These are phyloP conservation scores for Talaromyces liani DNA, from an alignment of 495 filamentous ascomycete genomes.

Conservation along the genomic window DNA sequence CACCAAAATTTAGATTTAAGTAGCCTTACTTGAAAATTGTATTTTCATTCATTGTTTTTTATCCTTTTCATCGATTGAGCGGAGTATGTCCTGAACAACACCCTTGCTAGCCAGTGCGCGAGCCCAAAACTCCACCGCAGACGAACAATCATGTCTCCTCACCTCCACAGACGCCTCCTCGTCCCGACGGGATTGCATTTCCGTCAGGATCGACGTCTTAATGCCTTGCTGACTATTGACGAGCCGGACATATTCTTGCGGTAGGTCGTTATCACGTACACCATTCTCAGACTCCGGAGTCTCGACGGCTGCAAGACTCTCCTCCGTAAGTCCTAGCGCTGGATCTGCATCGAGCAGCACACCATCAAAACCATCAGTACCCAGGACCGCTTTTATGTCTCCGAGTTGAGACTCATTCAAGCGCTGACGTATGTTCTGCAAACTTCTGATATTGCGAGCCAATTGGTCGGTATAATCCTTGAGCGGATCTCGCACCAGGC, in stretches of 20 bases:
- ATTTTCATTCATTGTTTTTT: no score
- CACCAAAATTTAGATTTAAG: neutral
- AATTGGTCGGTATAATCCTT: conserved; percentile 30
- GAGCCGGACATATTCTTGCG: conserved; percentile 21
- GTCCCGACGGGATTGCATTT: conserved; percentile 28
- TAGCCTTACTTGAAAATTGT: neutral
- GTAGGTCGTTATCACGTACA: conserved; percentile 20
- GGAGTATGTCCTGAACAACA: conserved; percentile 22
- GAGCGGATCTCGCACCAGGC: conserved; percentile 47
- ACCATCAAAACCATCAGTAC: neutral
- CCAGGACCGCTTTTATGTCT: neutral
- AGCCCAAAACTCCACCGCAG: conserved; percentile 37
- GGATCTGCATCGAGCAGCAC: conserved; percentile 26
- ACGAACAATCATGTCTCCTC: conserved; percentile 40
- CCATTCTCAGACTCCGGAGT: conserved; percentile 15
- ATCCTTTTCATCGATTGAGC: no score
- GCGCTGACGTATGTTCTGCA: conserved; percentile 27
- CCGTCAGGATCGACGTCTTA: conserved; percentile 33
- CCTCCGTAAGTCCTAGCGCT: conserved; percentile 26
- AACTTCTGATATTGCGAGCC: conserved; percentile 36
- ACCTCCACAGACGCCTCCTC: conserved; percentile 41
- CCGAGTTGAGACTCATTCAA: conserved; percentile 17
- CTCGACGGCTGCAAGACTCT: conserved; percentile 22
- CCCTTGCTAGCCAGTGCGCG: conserved; percentile 36
- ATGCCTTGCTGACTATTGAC: conserved; percentile 25